Percentiles rank a stretch among this genome's conserved stretches.
phyloP scores from a whole-genome alignment of 441 rosid genomes.

The Aleurites moluccanus region DNA sequence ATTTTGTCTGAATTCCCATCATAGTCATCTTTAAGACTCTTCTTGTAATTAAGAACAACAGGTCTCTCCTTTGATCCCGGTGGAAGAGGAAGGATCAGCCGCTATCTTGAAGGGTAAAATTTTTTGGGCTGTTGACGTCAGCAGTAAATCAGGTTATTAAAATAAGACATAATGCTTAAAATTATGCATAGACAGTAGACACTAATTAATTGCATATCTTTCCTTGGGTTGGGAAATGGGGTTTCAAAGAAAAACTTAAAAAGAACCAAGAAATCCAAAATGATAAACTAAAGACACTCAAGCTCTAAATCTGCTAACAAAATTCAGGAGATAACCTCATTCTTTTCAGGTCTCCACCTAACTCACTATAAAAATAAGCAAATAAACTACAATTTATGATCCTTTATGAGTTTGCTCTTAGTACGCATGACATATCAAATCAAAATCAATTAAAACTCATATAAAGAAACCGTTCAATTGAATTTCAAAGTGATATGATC shows the following conservation, averaged over 20 bases:
- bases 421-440: background rate
- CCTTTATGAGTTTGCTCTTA: background rate
- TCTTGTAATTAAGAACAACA: conserved; percentile 57
- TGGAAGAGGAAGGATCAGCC: conserved; percentile 80
- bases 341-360: conserved; percentile 3
- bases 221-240: background rate
- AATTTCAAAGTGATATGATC: background rate
- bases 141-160: conserved; percentile 13
- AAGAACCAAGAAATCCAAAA: background rate
- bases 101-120: conserved; percentile 92
- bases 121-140: conserved; percentile 63
- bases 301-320: background rate
- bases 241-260: background rate
- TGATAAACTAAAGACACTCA: background rate
- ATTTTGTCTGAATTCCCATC: conserved; percentile 58
- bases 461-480: background rate
- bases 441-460: conserved; percentile 3
- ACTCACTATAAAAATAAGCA: background rate
- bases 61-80: conserved; percentile 82
- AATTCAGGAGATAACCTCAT: background rate
- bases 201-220: background rate
- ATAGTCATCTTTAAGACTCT: conserved; percentile 64
- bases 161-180: conserved; percentile 13
- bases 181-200: background rate
- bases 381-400: background rate